Base-by-base conservation (phyloP, 352 stramenopile species). In the Phytophthora melonis region DNA sequence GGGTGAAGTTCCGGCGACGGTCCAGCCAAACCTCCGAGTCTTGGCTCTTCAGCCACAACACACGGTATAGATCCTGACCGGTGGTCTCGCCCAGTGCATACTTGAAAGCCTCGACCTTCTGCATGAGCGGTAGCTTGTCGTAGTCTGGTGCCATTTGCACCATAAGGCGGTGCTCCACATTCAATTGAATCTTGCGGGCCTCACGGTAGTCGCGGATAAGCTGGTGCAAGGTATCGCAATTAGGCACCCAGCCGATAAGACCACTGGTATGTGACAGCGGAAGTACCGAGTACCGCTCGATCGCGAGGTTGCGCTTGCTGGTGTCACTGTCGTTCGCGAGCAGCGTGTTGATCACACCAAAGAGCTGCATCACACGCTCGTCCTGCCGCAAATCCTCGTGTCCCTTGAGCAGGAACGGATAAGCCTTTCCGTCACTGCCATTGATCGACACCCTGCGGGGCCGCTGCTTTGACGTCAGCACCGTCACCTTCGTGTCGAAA, bases 381-480 rank as follows among this genome's bases (percentile, higher is more conserved):
- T 99, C 98, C 84, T 99, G 98, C 16, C 98, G 85, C 55, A 99
- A 83, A 90, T 99, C 98, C 82, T 99, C 98, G 79, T 99, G 98
- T 5, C 98, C 98, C 86, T 99, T 99, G 13, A 99, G 91, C 57
- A 99, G 75, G 82, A 99, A 99, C 30, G 98, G 90, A 82, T 99
- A 99, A 60, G 98, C 88, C 65, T 98, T 97, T 18, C 98, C 98
- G 78, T 99, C 97, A 75, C 95, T 98, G 36, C 98, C 98, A 47
- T 97, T 83, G 63, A 99, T 98, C n/a, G 91, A 97, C 16, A 99
- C 98, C 79, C 99, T 99, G 41, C 98, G 90, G 5, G 98, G 98
- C 32, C 98, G 92, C 84, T 99, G 98, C 84, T 99, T 99, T 41
- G 95, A 99, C 27, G 97, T 98, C 36, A 99, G 94, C 5, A 99